Evolutionary conservation across 2,329 filamentous ascomycete species (phyloP), one percentile per base, ranked within the genome.

Genomic region (Fusarium anguioides): DNA sequence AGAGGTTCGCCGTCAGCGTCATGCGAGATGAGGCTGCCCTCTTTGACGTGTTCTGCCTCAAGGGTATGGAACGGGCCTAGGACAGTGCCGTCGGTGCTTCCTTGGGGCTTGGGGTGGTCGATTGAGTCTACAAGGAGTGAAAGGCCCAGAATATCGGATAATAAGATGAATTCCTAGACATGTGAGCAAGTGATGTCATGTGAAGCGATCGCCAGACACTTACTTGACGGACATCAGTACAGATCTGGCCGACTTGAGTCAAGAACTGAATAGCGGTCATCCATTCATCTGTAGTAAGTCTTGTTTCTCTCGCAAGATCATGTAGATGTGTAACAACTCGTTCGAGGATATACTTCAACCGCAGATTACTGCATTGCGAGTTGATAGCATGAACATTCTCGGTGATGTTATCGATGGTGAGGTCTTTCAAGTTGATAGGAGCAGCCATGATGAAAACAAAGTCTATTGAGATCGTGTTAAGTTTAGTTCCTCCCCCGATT

Each of bases 31-130:
- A 74, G 68, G 6, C 79, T 79, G 3, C 91, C 91, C 31, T 85
- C 78, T 3, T 76, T 60, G 8, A 84, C 78, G 4, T 75, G 57
- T 14, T 86, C 80, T 3, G 90, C 90, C 68, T 93, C 90, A 73
- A 91, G 89, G 0, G 89, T 92, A 79, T 94, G 90, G 80, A 93
- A 93, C n/a, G 91, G 91, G 0, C 91, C 91, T 0, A 94, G 83
- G n/a, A 94, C 89, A 1, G 90, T 92, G 60, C 91, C 90, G 78
- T 94, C 90, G 14, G 91, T 94, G 37, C 84, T 84, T 46, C 81
- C 77, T 3, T 84, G 70, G 0, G 89, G 90, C 76, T 93, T 93
- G 6, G 91, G 91, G 76, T 93, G 91, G 77, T 92, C 88, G 77
- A 94, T 93, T 55, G 85, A 84, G 79, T 94, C 91, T 65, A 94